Evolutionary conservation across 2,329 filamentous ascomycete species (phyloP).

Genomic region (Davidsoniella virescens): DNA sequence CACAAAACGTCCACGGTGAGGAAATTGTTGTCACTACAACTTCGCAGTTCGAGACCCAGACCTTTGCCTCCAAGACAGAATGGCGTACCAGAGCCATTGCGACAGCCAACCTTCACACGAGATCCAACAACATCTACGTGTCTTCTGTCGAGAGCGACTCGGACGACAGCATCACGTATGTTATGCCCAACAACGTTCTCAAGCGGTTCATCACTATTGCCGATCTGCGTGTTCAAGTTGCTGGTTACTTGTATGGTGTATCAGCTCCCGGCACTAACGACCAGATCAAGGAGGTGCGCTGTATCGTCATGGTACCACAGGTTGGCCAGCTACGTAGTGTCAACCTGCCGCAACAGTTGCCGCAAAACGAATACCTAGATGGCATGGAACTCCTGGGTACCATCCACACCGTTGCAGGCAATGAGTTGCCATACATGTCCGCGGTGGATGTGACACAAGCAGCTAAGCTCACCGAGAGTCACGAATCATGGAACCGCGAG

Average conservation of each 20-base stretch:
- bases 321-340: slow-evolving; percentile 86
- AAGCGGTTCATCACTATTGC: slow-evolving; percentile 97
- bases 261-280: slow-evolving; percentile 92
- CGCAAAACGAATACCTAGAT: slow-evolving; percentile 79
- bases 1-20: slow-evolving; percentile 89
- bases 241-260: slow-evolving; percentile 84
- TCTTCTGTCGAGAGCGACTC: slow-evolving; percentile 86
- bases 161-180: slow-evolving; percentile 72
- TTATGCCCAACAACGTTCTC: slow-evolving; percentile 98
- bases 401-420: slow-evolving; percentile 90
- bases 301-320: slow-evolving; percentile 94
- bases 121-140: slow-evolving; percentile 97
- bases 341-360: slow-evolving; percentile 75
- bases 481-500: slow-evolving; percentile 60
- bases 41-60: slow-evolving; percentile 93
- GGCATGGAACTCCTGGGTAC: slow-evolving; percentile 80
- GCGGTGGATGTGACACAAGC: slow-evolving; percentile 90
- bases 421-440: slow-evolving; percentile 92
- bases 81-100: slow-evolving; percentile 96
- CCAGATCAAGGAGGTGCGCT: slow-evolving; percentile 91
- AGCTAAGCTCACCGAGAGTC: slow-evolving; percentile 70
- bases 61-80: slow-evolving; percentile 95
- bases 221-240: slow-evolving; percentile 89
- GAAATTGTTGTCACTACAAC: slow-evolving; percentile 98
- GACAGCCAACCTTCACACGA: slow-evolving; percentile 82